These are phyloP conservation scores for Ciborinia camelliae DNA, from an alignment of 2,329 filamentous ascomycete genomes.

Conservation along the genomic window DNA sequence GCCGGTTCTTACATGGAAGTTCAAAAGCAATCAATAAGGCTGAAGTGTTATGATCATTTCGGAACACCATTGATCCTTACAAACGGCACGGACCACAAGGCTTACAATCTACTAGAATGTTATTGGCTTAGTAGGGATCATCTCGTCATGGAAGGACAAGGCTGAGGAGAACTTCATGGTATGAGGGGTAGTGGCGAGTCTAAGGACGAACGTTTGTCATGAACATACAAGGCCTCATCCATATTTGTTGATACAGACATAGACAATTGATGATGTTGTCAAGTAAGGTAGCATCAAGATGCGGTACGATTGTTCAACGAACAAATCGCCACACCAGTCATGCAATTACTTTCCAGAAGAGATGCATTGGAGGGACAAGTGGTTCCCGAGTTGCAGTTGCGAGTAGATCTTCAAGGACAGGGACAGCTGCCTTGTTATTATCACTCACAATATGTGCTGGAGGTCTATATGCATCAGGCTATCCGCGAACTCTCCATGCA, in stretches of 20 bases:
- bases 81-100: conserved; percentile 11
- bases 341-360: conserved; percentile 21
- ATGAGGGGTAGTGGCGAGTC: conserved; percentile 11
- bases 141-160: conserved; percentile 18
- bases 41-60: conserved; percentile 12
- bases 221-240: background rate
- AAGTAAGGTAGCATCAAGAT: conserved; percentile 23
- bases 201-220: background rate
- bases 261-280: conserved; percentile 25
- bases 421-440: conserved; percentile 26
- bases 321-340: conserved; percentile 21
- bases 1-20: conserved; percentile 9
- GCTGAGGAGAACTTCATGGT: conserved; percentile 16
- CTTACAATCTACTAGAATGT: background rate
- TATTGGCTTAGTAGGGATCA: conserved; percentile 7
- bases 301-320: conserved; percentile 22
- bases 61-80: background rate
- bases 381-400: conserved; percentile 23
- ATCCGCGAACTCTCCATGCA: conserved; percentile 31
- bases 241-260: background rate
- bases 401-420: conserved; percentile 19
- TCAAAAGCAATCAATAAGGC: background rate
- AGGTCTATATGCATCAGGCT: conserved; percentile 29
- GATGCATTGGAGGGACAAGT: conserved; percentile 26
- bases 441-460: conserved; percentile 30